These are phyloP conservation scores for Alnus glutinosa DNA, from an alignment of 306 rosid species.

Conservation along the genomic window DNA sequence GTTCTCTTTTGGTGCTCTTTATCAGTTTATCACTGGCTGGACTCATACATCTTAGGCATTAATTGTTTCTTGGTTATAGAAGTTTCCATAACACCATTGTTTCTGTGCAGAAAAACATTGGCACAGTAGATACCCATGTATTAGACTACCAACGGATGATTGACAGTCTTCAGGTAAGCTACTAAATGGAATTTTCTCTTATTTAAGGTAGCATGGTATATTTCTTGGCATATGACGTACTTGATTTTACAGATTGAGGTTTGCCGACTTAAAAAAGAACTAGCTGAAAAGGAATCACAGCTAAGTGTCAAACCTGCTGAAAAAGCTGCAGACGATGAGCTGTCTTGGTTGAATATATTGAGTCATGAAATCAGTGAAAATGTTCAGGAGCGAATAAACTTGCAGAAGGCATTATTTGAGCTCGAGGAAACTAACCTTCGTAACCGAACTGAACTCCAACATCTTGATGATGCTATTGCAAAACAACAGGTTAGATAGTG, in stretches of 20 bases:
- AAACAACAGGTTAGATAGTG: constrained; percentile 45
- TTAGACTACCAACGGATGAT: constrained; percentile 69
- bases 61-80: neutral
- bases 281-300: constrained; percentile 56
- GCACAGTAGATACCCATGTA: constrained; percentile 56
- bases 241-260: constrained; percentile 50
- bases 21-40: neutral
- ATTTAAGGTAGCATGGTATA: constrained; percentile 9
- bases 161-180: constrained; percentile 58
- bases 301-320: constrained; percentile 50
- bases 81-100: neutral
- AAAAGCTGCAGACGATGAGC: constrained; percentile 55
- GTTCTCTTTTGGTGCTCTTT: neutral
- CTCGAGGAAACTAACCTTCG: constrained; percentile 61
- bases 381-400: constrained; percentile 67
- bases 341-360: constrained; percentile 54
- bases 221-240: constrained; percentile 19
- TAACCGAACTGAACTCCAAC: constrained; percentile 58
- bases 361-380: constrained; percentile 66
- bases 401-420: constrained; percentile 61
- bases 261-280: constrained; percentile 50
- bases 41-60: neutral
- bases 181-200: constrained; percentile 1
- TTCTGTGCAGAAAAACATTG: constrained; percentile 54
- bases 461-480: constrained; percentile 62